Evolutionary conservation across 2,329 filamentous ascomycete species (phyloP), one percentile per base, ranked within the genome.

Genomic region (Tympanopsis confertula): DNA sequence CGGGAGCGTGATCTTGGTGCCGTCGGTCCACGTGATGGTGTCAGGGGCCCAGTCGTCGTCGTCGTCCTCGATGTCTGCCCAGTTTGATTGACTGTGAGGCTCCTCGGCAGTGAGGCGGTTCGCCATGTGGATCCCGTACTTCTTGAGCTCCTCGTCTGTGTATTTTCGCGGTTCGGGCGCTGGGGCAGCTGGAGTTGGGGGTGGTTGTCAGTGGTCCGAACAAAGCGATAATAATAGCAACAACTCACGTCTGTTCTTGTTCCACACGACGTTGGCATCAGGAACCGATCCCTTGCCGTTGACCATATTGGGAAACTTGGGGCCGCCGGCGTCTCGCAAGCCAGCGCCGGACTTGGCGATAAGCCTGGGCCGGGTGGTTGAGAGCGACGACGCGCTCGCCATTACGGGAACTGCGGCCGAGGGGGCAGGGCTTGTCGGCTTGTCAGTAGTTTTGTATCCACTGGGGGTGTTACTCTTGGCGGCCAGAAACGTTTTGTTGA

Each of bases 1-100:
- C 13, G 81, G 75, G n/a, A 88, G 66, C 4, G 79, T 84, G 22
- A 82, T 82, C 56, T 89, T 89, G 36, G 85, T 91, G 39, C 85
- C 85, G 56, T 93, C 86, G 52, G 83, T 84, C 86, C 86, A 93
- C 41, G 84, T 84, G 46, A 91, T 86, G 38, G 82, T 77, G 45
- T 91, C 84, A 2, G 85, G 84, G 12, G 79, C 82, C 82, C 85
- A 89, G 50, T 89, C 84, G 26, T 89, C 86, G 50, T 88, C 83
- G 45, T 91, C 85, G 41, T 91, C 85, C 43, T 91, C 86, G 42
- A 89, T 88, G 51, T 93, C 86, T 18, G 85, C 86, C 86, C 86
- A 93, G 54, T 88, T 89, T 22, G 80, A 77, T 48, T 87, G 82
- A 41, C 83, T 83, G 41, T 76, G 74, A 38, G 68, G 58, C 52